Evolutionary conservation across 75 land plant genomes (phyloP), one percentile per base, ranked within the genome.

Genomic region (Cryptomeria japonica): DNA sequence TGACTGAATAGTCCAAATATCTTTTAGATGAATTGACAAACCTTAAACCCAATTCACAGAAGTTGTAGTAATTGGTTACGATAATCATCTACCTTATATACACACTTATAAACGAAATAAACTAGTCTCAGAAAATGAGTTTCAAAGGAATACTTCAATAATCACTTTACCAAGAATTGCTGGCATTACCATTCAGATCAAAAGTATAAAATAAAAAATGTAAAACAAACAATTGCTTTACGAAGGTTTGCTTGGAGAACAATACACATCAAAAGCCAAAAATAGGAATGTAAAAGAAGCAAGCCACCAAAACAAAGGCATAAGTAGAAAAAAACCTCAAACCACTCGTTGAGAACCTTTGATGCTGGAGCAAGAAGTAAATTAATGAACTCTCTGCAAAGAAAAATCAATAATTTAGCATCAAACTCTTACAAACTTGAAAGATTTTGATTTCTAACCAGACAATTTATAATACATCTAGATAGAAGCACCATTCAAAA

Each of bases 361-460:
- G 99, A 95, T 46, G 99, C 99, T 38, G 99, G 99, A n/a, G 99
- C 94, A 73, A 97, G 87, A 82, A 98, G 80, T 76, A 98, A 91
- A 83, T 98, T 97, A 86, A 97, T 78, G 28, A 97, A 97, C 53
- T 99, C 94, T 91, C 99, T 97, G 93, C 82, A 72, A 93, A 89
- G 84, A 90, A 36, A 53, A 83, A 49, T 82, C 31, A 86, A 38
- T 7, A 39, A 31, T 28, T 64, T 86, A 51, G 22, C 34, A 18
- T 72, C 18, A 72, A 86, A 38, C n/a, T 39, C 12, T 84, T 39
- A 12, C 0, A 88, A 82, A 39, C 84, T 82, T 82, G 32, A 49
- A 44, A 82, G 15, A 19, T n/a, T n/a, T 25, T 28, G 8, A 82
- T n/a, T 28, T 44, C 55, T 51, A 51, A 51, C 2, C 55, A 44